Base-by-base conservation (phyloP, 169 alveolate species). In the Pseudocohnilembus persalinus region DNA sequence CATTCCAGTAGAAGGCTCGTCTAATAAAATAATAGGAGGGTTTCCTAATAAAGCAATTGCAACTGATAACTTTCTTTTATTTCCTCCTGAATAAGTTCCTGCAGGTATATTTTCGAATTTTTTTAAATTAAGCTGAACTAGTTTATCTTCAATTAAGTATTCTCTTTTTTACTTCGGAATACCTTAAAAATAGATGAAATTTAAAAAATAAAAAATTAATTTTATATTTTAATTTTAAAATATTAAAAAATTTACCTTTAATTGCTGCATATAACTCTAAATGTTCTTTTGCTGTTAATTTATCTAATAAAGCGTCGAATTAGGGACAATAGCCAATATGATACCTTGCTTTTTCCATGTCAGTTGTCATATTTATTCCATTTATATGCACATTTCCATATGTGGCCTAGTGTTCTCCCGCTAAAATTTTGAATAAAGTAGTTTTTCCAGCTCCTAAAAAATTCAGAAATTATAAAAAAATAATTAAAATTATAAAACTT, bases 401-500 rank as follows among this genome's bases (percentile, higher is more conserved):
- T n/a, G 94, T 84, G 0, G 97, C 96, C 34, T 79, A 81, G 28
- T 83, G 81, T 84, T 96, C 97, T 86, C 97, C 97, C 27, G 97
- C 94, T 80, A 96, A 87, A 32, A 92, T 76, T 88, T 90, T 94
- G 86, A 97, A 97, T 34, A 98, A 93, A 4, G 98, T 94, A 29
- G 99, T 92, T 88, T 97, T 97, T 30, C 99, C 99, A 28, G 98
- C 96, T n/a, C n/a, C n/a, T n/a, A n/a, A n/a, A n/a, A n/a, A n/a
- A n/a, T n/a, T n/a, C n/a, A n/a, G n/a, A n/a, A n/a, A n/a, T n/a
- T n/a, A n/a, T n/a, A n/a, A n/a, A n/a, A n/a, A n/a, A n/a, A n/a
- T n/a, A n/a, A n/a, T n/a, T n/a, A n/a, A n/a, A n/a, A n/a, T n/a
- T n/a, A n/a, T n/a, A n/a, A n/a, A n/a, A n/a, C n/a, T n/a, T n/a